Evolutionary conservation across 331 rosid species (phyloP).

Genomic region (Cucumis variabilis): DNA sequence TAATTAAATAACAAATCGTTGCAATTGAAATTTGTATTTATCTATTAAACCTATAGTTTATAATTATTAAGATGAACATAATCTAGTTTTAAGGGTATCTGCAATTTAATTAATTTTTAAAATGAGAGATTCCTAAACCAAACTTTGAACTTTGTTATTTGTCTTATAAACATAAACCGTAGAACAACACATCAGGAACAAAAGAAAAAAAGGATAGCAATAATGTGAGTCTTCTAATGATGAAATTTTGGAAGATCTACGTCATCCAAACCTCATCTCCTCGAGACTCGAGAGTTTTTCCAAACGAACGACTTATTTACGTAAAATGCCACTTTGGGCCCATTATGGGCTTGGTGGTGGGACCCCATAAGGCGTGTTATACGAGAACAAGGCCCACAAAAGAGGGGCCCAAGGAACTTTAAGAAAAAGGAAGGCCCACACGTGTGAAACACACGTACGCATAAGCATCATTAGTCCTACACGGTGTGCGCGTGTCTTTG

Average conservation of each 20-base stretch:
- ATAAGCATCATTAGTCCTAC: constrained; percentile 5
- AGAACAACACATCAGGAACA: neutral
- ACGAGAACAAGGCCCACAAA: neutral
- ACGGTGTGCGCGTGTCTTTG: neutral
- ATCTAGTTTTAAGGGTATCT: too few species aligned
- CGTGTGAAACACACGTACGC: constrained; percentile 7
- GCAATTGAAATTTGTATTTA: too few species aligned
- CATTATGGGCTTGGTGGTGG: neutral
- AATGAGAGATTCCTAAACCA: too few species aligned
- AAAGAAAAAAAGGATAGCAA: neutral
- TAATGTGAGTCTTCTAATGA: neutral
- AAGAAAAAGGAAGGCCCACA: neutral
- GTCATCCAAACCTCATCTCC: constrained; percentile 22
- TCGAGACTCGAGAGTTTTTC: neutral
- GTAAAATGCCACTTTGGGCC: neutral
- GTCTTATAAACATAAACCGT: neutral
- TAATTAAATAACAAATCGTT: too few species aligned
- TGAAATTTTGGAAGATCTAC: constrained; percentile 1
- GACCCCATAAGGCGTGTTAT: neutral
- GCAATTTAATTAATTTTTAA: too few species aligned
- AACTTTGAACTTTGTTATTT: too few species aligned
- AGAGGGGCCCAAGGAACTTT: neutral
- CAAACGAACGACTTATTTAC: neutral
- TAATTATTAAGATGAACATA: too few species aligned
- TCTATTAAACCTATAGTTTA: too few species aligned